Evolutionary conservation across 495 filamentous ascomycete species (phyloP).

Genomic region (Annulohypoxylon bovei): DNA sequence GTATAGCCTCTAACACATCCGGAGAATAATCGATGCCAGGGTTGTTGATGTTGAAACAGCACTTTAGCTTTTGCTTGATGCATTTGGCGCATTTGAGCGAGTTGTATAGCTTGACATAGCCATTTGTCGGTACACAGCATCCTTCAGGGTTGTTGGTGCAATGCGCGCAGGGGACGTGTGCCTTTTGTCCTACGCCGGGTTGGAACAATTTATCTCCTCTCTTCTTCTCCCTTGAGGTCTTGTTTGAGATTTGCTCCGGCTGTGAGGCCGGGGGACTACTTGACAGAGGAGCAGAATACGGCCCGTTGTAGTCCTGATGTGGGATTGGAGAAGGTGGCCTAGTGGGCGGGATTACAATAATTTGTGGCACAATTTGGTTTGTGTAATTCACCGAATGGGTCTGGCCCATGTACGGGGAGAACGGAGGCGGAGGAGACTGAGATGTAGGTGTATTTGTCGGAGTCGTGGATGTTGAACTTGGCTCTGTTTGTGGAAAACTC

Average conservation of each 20-base stretch:
- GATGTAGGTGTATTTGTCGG: background rate
- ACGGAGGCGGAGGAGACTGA: background rate
- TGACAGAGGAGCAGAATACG: background rate
- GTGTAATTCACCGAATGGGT: too few relatives aligned
- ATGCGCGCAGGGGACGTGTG: background rate
- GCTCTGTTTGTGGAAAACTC: too few relatives aligned
- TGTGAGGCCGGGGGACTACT: too few relatives aligned
- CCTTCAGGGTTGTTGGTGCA: background rate
- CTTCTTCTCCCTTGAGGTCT: background rate
- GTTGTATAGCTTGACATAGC: background rate
- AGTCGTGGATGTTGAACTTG: background rate
- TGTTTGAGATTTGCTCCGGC: background rate
- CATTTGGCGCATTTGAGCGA: background rate
- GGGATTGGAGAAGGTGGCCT: too few relatives aligned
- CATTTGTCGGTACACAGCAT: constrained; percentile 1
- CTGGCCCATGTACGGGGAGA: background rate
- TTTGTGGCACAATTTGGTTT: too few relatives aligned
- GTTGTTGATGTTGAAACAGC: background rate
- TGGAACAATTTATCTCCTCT: background rate
- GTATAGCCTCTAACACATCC: background rate
- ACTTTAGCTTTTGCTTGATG: background rate
- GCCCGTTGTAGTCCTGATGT: background rate
- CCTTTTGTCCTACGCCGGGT: background rate
- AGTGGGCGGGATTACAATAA: background rate
- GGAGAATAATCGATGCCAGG: background rate